These are phyloP conservation scores for Ormosia emarginata DNA, from an alignment of 306 rosid species.

Conservation along the genomic window DNA sequence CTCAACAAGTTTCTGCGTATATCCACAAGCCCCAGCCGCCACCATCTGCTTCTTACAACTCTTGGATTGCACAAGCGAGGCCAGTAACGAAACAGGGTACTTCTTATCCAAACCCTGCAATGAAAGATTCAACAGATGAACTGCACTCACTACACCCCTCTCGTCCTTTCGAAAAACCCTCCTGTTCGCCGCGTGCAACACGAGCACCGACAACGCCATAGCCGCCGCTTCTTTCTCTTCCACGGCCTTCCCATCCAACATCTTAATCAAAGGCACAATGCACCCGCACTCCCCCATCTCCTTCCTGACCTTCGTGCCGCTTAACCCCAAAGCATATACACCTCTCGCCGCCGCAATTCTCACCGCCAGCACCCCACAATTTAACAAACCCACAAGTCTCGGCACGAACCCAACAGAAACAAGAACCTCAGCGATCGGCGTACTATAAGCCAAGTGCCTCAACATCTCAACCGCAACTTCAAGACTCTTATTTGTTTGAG, in stretches of 20 bases:
- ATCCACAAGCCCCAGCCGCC: conserved; percentile 67
- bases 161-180: conserved; percentile 62
- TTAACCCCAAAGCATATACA: conserved; percentile 59
- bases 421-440: conserved; percentile 54
- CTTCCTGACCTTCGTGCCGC: conserved; percentile 52
- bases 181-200: conserved; percentile 45
- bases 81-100: conserved; percentile 70
- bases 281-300: conserved; percentile 84
- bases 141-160: conserved; percentile 61
- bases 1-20: conserved; percentile 70
- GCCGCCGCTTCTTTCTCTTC: conserved; percentile 83
- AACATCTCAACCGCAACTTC: conserved; percentile 70
- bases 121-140: conserved; percentile 77
- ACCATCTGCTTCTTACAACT: conserved; percentile 77
- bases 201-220: conserved; percentile 63
- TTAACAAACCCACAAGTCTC: conserved; percentile 52
- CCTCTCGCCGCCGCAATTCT: conserved; percentile 70
- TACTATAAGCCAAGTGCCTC: conserved; percentile 49
- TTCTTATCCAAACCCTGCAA: conserved; percentile 61
- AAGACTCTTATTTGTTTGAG: conserved; percentile 42
- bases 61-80: conserved; percentile 61
- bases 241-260: conserved; percentile 86
- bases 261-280: conserved; percentile 54
- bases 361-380: conserved; percentile 67
- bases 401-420: conserved; percentile 54